These are phyloP conservation scores for Globisporangium ultimum DNA, from an alignment of 352 stramenopile genomes.

Conservation along the genomic window DNA sequence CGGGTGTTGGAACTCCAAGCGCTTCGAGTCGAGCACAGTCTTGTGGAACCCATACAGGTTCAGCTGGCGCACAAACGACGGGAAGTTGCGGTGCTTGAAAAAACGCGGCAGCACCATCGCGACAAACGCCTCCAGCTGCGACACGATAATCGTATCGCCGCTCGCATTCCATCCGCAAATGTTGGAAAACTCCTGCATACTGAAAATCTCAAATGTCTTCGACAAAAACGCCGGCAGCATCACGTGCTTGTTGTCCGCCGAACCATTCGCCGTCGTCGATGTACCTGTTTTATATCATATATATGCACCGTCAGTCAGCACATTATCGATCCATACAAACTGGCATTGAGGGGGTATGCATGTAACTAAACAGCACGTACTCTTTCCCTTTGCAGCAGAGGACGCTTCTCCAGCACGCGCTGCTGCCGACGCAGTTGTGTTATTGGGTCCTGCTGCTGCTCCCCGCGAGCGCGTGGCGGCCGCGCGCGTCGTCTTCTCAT, in stretches of 20 bases:
- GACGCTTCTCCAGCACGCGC: background rate
- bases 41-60: conserved; percentile 95
- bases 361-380: background rate
- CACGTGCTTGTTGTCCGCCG: conserved; percentile 63
- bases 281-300: background rate
- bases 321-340: too few relatives aligned
- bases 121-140: conserved; percentile 79
- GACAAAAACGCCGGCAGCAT: conserved; percentile 89
- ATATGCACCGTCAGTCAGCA: background rate
- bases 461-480: conserved; percentile 7
- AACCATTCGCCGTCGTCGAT: background rate
- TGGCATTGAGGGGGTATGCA: too few relatives aligned
- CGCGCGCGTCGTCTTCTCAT: background rate
- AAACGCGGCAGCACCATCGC: conserved; percentile 84
- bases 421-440: background rate
- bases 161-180: conserved; percentile 90
- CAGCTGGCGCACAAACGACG: conserved; percentile 92
- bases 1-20: conserved; percentile 91
- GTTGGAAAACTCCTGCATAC: conserved; percentile 71
- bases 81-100: conserved; percentile 93
- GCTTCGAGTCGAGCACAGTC: conserved; percentile 89
- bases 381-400: conserved; percentile 7
- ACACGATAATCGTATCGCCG: conserved; percentile 92
- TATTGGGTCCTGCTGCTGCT: background rate
- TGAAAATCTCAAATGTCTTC: conserved; percentile 95